Percentiles rank a stretch among this genome's conserved stretches.
phyloP scores from a whole-genome alignment of 2,329 filamentous ascomycete genomes.

The Simplicillium sp. region DNA sequence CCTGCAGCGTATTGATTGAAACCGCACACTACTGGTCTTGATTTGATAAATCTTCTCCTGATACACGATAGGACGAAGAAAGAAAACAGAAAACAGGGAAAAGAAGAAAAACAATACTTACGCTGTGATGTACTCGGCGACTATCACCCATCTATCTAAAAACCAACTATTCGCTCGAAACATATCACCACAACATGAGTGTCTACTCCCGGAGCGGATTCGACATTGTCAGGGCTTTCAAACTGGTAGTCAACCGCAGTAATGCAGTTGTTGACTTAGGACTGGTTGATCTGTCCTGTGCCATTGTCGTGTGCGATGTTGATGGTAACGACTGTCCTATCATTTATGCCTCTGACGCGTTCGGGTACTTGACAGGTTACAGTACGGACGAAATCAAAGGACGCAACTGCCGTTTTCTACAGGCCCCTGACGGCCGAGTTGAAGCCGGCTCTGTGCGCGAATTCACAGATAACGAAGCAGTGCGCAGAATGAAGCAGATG shows the following conservation, averaged over 20 bases:
- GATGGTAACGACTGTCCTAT: slow-evolving; percentile 81
- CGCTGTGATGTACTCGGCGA: no score
- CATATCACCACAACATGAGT: no score
- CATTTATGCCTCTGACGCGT: slow-evolving; percentile 90
- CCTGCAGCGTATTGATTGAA: no score
- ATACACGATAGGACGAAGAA: no score
- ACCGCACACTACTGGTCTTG: no score
- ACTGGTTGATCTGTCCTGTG: slow-evolving; percentile 88
- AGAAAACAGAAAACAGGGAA: no score
- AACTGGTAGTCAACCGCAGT: slow-evolving; percentile 71
- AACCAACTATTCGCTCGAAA: no score
- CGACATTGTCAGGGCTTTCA: slow-evolving; percentile 78
- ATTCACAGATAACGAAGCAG: slow-evolving; percentile 81
- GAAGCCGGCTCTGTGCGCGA: slow-evolving; percentile 69
- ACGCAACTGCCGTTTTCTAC: slow-evolving; percentile 86
- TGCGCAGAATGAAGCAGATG: slow-evolving; percentile 74
- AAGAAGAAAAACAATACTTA: no score
- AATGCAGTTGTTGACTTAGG: slow-evolving; percentile 84
- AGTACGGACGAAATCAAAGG: slow-evolving; percentile 81
- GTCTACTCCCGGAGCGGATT: slow-evolving; percentile 85
- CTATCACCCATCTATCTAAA: no score
- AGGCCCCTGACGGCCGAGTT: slow-evolving; percentile 78
- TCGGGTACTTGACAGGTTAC: slow-evolving; percentile 88
- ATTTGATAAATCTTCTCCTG: no score
- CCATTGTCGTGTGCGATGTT: slow-evolving; percentile 88